Percentiles rank a stretch among this genome's conserved stretches.
Conservation (phyloP, 805 yeast genomes). For the Peterozyma xylosa region DNA sequence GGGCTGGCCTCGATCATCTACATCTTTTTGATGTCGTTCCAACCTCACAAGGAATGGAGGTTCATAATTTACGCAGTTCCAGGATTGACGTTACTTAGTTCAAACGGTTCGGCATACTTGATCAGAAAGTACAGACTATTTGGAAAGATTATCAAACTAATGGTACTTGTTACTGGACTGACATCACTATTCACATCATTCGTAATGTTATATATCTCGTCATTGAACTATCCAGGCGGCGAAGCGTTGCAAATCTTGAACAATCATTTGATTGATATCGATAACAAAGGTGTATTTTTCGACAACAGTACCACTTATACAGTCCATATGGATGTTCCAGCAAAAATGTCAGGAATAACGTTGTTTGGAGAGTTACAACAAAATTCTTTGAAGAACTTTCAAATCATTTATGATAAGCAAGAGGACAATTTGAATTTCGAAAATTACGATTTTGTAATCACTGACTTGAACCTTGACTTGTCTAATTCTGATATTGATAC, state of each 20-base stretch:
- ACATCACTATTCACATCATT: conserved; percentile 24
- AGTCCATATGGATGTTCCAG: conserved; percentile 70
- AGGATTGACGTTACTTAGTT: conserved; percentile 53
- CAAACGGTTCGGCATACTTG: conserved; percentile 43
- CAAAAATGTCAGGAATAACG: conserved; percentile 85
- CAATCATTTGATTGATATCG: conserved; percentile 21
- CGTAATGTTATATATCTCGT: conserved; percentile 52
- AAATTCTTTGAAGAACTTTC: conserved; percentile 13
- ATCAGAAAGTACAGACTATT: conserved; percentile 4
- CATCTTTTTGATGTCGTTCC: conserved; percentile 62
- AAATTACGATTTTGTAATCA: conserved; percentile 43
- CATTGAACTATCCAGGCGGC: conserved; percentile 88
- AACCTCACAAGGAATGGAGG: conserved; percentile 94
- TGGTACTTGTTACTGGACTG: background rate
- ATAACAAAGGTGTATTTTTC: conserved; percentile 8
- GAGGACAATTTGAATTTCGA: conserved; percentile 44
- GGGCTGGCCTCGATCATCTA: conserved; percentile 45
- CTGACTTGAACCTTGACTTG: conserved; percentile 21
- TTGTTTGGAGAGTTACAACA: conserved; percentile 58
- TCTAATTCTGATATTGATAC: conserved; percentile 5
- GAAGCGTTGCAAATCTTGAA: conserved; percentile 55
- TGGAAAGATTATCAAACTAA: conserved; percentile 9
- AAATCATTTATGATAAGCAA: conserved; percentile 65
- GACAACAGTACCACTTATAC: conserved; percentile 14
- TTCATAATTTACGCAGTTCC: conserved; percentile 77